Evolutionary conservation across 1,284 basidiomycete genomes (phyloP), one percentile per base, ranked within the genome.

Genomic region (Ceratobasidium sp.): DNA sequence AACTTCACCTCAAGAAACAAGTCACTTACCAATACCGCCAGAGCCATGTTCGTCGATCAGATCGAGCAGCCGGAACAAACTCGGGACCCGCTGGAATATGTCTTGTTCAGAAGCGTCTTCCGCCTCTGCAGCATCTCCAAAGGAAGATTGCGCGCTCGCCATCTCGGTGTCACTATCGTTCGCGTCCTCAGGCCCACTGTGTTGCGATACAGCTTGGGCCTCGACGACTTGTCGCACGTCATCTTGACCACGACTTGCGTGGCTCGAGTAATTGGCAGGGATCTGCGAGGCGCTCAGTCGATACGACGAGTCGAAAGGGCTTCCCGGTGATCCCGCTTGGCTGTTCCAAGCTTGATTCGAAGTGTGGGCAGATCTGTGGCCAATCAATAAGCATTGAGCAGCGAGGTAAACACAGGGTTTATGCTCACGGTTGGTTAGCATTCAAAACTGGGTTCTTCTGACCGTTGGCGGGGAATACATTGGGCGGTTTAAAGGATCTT

Each of bases 21-120:
- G 5, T 12, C 12, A 14, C 70, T n/a, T 30, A 75, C 75, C 75
- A 16, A 75, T 60, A n/a, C 74, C 74, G 9, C 64, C 71, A 18
- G 50, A 72, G 3, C 64, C 74, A 14, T 65, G 65, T 55, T 76
- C 75, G 43, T 67, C 72, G 41, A 74, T 59, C 10, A 76, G 59
- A 28, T 76, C 70, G 3, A 76, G 57, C 10, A 76, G 64, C 0
- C 75, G 72, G 46, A 57, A 76, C 32, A 74, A 21, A n/a, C 59
- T 57, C 26, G 46, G 59, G 28, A 72, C 59, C 3, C 43, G 30
- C 9, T 32, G 12, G 10, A 71, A 41, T 5, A 65, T 36, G 39
- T 73, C 72, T 86, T 87, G 87, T 88, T 72, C 82, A 77, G 45
- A 74, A 75, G 67, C 82, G 79, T 84, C 88, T 85, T 39, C 83